A percentile compares a stretch with the other conserved stretches of the same genome.
phyloP scores from a whole-genome alignment of 495 filamentous ascomycete genomes.

The Penicillium egyptiacum region DNA sequence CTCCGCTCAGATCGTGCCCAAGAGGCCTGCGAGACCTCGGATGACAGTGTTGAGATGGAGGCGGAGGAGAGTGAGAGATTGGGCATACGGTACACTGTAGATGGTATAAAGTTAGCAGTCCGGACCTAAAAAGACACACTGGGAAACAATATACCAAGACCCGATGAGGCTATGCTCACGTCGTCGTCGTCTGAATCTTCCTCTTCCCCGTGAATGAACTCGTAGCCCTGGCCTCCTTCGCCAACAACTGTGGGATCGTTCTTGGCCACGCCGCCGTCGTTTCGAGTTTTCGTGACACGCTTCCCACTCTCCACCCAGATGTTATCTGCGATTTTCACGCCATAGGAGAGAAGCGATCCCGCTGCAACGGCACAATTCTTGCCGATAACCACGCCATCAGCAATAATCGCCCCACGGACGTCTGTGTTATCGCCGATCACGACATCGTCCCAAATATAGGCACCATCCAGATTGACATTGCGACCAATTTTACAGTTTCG shows the following conservation, averaged over 20 bases:
- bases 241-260: conserved; percentile 53
- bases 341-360: conserved; percentile 78
- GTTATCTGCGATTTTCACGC: conserved; percentile 66
- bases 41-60: conserved; percentile 75
- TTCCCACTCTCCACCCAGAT: conserved; percentile 51
- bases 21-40: conserved; percentile 45
- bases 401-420: conserved; percentile 75
- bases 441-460: conserved; percentile 88
- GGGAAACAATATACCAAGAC: conserved; percentile 45
- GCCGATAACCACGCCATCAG: conserved; percentile 66
- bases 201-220: conserved; percentile 48
- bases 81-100: conserved; percentile 67
- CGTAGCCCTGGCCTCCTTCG: conserved; percentile 45
- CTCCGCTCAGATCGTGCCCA: conserved; percentile 54
- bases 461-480: conserved; percentile 73
- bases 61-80: conserved; percentile 68
- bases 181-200: conserved; percentile 46
- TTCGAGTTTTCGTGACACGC: conserved; percentile 56
- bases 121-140: conserved; percentile 20
- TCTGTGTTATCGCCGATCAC: conserved; percentile 69
- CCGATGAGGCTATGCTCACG: conserved; percentile 49
- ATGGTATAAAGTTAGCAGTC: conserved; percentile 17
- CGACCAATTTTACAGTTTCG: conserved; percentile 81
- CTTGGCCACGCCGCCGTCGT: conserved; percentile 45
- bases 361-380: conserved; percentile 63